These are phyloP conservation scores for Populus euphratica DNA, from an alignment of 345 rosid species.

Conservation along the genomic window DNA sequence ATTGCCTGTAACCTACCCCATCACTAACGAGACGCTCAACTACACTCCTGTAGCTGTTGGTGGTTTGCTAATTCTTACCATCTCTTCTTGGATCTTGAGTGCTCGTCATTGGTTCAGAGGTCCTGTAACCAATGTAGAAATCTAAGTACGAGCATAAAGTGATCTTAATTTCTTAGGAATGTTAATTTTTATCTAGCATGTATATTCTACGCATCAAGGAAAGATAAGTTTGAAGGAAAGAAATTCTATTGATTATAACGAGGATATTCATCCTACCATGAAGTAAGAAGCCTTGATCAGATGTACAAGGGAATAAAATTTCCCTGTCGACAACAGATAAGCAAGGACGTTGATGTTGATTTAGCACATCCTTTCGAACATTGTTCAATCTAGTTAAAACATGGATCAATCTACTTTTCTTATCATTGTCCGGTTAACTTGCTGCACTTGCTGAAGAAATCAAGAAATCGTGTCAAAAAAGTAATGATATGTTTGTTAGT, in stretches of 20 bases:
- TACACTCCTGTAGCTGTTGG: constrained; percentile 88
- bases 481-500: background rate
- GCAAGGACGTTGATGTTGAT: background rate
- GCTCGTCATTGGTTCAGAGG: constrained; percentile 88
- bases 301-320: background rate
- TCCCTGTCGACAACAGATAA: background rate
- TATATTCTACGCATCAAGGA: background rate
- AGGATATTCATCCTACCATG: background rate
- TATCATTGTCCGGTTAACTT: background rate
- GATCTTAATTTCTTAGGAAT: background rate
- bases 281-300: background rate
- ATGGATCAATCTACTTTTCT: background rate
- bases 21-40: constrained; percentile 74
- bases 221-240: background rate
- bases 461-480: background rate
- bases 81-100: constrained; percentile 59
- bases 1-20: constrained; percentile 82
- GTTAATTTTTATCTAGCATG: background rate
- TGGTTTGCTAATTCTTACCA: constrained; percentile 54
- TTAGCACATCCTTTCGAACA: background rate
- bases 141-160: constrained; percentile 9
- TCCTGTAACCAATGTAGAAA: constrained; percentile 59
- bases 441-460: background rate
- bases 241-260: background rate
- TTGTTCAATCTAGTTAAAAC: background rate